Base-by-base conservation (phyloP, 108 stramenopile species). In the Skeletonema marinoi region DNA sequence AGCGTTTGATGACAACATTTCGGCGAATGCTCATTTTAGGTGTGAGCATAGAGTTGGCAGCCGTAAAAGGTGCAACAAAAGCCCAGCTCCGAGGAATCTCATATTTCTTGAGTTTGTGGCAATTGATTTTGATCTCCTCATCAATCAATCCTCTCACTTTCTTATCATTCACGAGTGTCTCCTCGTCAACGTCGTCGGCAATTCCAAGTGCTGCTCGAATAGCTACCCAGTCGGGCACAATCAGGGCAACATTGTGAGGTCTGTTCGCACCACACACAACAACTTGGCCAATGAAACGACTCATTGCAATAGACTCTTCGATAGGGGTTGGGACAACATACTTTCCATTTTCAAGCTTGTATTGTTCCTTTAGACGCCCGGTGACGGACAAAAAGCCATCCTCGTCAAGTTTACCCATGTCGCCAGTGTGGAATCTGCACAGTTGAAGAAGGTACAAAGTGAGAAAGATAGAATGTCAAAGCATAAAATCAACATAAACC, bases 331-430 rank as follows among this genome's bases (percentile, higher is more conserved):
- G 97, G 13, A 89, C 89, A 16, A 99, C 97, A 69, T 98, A 99
- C 74, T 99, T 98, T 38, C 98, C 98, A 86, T 99, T 99, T 66
- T 97, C 97, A 61, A 99, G 91, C 81, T 99, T 99, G 88, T 96
- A 99, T 82, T 96, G 97, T 76, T 96, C 97, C 79, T 95, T 97
- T 65, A 94, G 71, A 59, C 93, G 83, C 19, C 94, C 93, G 25
- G 96, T 95, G 1, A 97, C 90, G 35, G 66, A 66, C 6, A 97
- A 44, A 71, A 83, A 95, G 16, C 93, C 92, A 78, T 90, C 83
- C 54, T 75, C 78, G 60, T 87, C 89, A 63, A 92, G 68, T 61
- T 62, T 72, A 12, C 94, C 96, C 41, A 95, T 66, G 70, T 97
- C 96, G 21, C 96, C 96, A 42, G 96, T 97, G 71, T 95, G 93